Percentiles rank a stretch among this genome's conserved stretches.
These are phyloP conservation scores for Vitis riparia DNA, from an alignment of 164 flowering plant species.

Conservation along the genomic window DNA sequence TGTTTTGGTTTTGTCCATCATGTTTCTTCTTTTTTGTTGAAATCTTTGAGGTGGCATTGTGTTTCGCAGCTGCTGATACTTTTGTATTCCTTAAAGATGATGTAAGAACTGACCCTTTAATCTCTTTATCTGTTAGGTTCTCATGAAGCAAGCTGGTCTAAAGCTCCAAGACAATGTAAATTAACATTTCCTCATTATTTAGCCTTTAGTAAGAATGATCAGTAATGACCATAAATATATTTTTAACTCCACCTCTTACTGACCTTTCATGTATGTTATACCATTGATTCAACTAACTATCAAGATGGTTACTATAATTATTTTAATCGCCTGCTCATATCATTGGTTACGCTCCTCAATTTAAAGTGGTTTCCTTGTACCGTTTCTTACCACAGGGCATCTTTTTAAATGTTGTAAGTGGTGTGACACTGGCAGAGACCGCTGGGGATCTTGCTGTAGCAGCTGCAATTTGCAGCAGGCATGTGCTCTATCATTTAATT, in stretches of 20 bases:
- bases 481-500: constrained; percentile 13
- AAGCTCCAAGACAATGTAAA: constrained; percentile 82
- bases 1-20: too few relatives aligned
- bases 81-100: constrained; percentile 1
- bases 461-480: constrained; percentile 98
- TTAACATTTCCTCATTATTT: neutral
- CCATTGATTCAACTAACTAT: too few relatives aligned
- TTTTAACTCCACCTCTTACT: too few relatives aligned
- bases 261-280: too few relatives aligned
- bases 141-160: constrained; percentile 88
- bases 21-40: neutral
- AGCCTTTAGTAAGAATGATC: neutral
- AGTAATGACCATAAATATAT: too few relatives aligned
- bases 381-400: constrained; percentile 44
- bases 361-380: neutral
- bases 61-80: neutral
- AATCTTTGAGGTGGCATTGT: neutral
- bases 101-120: neutral
- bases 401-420: constrained; percentile 86
- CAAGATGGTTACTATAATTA: too few relatives aligned
- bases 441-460: constrained; percentile 97
- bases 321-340: neutral
- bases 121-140: constrained; percentile 47
- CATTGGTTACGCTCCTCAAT: neutral
- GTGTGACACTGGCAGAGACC: constrained; percentile 72